Conservation (phyloP, 2,329 filamentous ascomycete species). For the Aspergillus piperis region DNA sequence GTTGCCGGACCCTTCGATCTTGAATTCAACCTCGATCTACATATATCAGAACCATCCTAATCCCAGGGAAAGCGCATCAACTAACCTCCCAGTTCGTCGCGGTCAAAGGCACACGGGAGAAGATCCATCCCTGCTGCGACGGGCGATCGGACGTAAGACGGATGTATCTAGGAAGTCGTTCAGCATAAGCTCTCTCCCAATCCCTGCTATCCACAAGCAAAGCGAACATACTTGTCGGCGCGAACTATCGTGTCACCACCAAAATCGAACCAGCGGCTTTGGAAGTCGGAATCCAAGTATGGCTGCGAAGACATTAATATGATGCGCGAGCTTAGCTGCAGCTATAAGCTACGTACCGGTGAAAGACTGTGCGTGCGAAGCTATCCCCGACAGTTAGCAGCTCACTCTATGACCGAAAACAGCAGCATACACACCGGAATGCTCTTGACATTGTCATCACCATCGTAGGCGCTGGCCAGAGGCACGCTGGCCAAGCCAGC, state of each 20-base stretch:
- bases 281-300: conserved; percentile 96
- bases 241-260: conserved; percentile 89
- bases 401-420: background rate
- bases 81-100: conserved; percentile 93
- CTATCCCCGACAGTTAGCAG: conserved; percentile 48
- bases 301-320: conserved; percentile 58
- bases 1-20: conserved; percentile 83
- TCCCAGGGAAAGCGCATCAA: background rate
- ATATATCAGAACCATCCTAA: conserved; percentile 1
- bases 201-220: background rate
- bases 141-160: conserved; percentile 87
- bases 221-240: conserved; percentile 56
- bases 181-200: conserved; percentile 10
- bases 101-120: conserved; percentile 89
- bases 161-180: conserved; percentile 67
- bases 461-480: conserved; percentile 47
- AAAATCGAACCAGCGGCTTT: conserved; percentile 98
- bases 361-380: conserved; percentile 82
- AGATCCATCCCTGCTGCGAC: conserved; percentile 90
- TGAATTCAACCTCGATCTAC: conserved; percentile 91
- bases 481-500: conserved; percentile 36
- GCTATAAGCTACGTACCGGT: conserved; percentile 60
- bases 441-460: conserved; percentile 59
- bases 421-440: conserved; percentile 59
- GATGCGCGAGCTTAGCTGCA: background rate